These are phyloP conservation scores for Elongisporangium senticosum DNA, from an alignment of 352 stramenopile genomes.

Conservation along the genomic window DNA sequence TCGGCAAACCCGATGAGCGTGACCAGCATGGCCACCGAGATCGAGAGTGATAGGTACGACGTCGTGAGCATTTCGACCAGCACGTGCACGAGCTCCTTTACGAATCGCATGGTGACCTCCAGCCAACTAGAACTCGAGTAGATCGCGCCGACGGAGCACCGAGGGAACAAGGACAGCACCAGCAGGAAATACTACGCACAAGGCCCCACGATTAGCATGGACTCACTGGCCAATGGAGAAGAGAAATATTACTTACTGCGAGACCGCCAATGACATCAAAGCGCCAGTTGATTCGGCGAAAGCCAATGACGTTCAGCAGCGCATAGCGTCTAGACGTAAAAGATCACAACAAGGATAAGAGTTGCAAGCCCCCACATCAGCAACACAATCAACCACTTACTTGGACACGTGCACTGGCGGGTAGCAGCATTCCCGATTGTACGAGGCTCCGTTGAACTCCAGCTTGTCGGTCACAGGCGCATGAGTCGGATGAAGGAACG, in stretches of 20 bases:
- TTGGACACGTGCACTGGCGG: slow-evolving; percentile 69
- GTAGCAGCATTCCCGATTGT: slow-evolving; percentile 81
- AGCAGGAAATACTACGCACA: slow-evolving; percentile 82
- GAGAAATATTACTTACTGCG: slow-evolving; percentile 38
- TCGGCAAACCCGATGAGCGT: slow-evolving; percentile 67
- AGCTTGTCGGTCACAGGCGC: slow-evolving; percentile 45
- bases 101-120: slow-evolving; percentile 37
- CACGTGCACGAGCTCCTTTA: slow-evolving; percentile 42
- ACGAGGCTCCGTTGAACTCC: slow-evolving; percentile 59
- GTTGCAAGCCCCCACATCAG: neutral
- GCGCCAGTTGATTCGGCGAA: slow-evolving; percentile 91
- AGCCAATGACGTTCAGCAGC: slow-evolving; percentile 82
- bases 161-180: slow-evolving; percentile 90
- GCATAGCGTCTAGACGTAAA: slow-evolving; percentile 62
- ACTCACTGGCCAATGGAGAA: neutral
- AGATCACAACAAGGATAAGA: slow-evolving; percentile 2
- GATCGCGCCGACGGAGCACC: slow-evolving; percentile 77
- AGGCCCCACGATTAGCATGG: slow-evolving; percentile 4
- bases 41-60: slow-evolving; percentile 71
- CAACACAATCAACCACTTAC: slow-evolving; percentile 20
- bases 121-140: slow-evolving; percentile 49
- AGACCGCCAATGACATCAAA: slow-evolving; percentile 90
- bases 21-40: slow-evolving; percentile 49
- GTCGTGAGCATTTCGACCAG: slow-evolving; percentile 66
- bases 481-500: slow-evolving; percentile 89